Evolutionary conservation across 371 early-diverging fungal genomes (phyloP), one percentile per base, ranked within the genome.

Genomic region (Apophysomyces variabilis): DNA sequence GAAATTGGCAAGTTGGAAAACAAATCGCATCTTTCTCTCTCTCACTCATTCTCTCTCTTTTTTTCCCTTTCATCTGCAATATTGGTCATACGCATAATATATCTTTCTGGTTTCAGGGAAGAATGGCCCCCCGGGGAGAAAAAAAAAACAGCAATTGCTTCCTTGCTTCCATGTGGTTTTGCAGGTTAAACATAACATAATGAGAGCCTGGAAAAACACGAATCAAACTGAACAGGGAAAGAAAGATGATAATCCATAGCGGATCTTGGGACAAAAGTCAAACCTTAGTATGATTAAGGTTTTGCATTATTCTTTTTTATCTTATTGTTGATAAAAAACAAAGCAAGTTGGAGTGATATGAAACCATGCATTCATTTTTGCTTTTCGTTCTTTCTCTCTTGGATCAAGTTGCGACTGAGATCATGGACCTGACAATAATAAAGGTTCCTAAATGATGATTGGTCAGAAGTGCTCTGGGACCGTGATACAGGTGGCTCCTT

Each of bases 401-500:
- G n/a, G 54, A 50, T 50, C 54, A 50, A 50, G 50, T 26, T 26
- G 9, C 54, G 11, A 50, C 54, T 50, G 54, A 26, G 21, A 21
- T 50, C n/a, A 50, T 50, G 8, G 18, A n/a, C 4, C 54, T n/a
- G 5, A 9, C 21, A 21, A 50, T 26, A 50, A 50, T 50, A 50
- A 18, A 50, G 21, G 9, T 50, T 21, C 54, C 21, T 21, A 21
- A 0, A 4, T 50, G 21, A 21, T 50, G 54, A 50, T 50, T 50
- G 54, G 54, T 50, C 54, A 50, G 21, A 50, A 21, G 54, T 50
- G 54, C 54, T 50, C 54, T 50, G 54, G 54, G 54, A 50, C 54
- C 54, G 54, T 50, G 54, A 50, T 50, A 50, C 54, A 50, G 54
- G 54, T 50, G 54, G 54, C 54, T 50, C 54, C 54, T 50, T 50